phyloP scores from a whole-genome alignment of 768 basidiomycete genomes.

The Suillus subaureus region DNA sequence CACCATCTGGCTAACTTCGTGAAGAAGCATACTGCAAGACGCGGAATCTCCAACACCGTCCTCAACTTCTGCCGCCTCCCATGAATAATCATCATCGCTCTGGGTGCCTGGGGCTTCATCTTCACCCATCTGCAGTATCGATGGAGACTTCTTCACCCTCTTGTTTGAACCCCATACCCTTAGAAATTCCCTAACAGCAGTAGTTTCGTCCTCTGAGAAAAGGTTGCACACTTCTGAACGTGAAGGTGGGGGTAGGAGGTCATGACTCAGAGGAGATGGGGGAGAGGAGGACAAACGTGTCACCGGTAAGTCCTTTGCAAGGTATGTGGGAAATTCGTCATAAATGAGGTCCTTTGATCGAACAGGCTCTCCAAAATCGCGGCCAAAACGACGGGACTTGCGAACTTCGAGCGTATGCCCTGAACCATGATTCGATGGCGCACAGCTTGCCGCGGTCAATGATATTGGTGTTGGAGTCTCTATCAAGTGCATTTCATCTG shows the following conservation, averaged over 20 bases:
- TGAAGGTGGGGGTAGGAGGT: conserved; percentile 10
- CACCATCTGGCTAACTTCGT: conserved; percentile 35
- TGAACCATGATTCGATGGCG: neutral
- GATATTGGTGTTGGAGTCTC: neutral
- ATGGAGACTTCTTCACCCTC: conserved; percentile 14
- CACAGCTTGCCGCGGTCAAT: neutral
- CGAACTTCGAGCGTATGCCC: neutral
- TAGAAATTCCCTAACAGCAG: conserved; percentile 18
- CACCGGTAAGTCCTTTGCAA: neutral
- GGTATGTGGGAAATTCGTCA: neutral
- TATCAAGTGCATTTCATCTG: neutral
- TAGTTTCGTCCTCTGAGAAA: conserved; percentile 18
- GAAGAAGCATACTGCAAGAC: conserved; percentile 31
- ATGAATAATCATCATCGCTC: conserved; percentile 16
- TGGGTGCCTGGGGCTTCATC: conserved; percentile 1
- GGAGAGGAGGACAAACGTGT: neutral
- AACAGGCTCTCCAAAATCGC: conserved; percentile 9
- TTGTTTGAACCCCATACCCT: conserved; percentile 17
- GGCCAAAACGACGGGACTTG: conserved; percentile 15
- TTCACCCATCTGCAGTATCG: conserved; percentile 10
- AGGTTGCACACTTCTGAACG: neutral
- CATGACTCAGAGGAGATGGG: neutral
- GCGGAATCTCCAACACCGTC: conserved; percentile 17
- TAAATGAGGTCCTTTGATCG: neutral
- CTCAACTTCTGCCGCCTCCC: conserved; percentile 15